phyloP scores from a whole-genome alignment of 768 basidiomycete species.

The Favolaschia claudopus region DNA sequence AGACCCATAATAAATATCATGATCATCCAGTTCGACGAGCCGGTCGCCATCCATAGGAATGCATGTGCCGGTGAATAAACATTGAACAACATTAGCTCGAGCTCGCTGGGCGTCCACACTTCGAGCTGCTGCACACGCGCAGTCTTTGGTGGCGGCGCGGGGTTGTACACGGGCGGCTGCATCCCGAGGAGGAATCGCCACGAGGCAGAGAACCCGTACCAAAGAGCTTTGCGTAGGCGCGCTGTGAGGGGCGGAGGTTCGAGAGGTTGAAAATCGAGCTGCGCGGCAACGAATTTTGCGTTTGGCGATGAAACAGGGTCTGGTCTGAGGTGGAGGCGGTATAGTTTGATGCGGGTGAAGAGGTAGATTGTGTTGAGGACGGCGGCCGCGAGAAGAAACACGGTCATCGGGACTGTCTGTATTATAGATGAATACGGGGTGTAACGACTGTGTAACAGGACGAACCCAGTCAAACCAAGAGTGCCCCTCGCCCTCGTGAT shows the following conservation, averaged over 20 bases:
- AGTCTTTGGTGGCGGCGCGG: slow-evolving; percentile 49
- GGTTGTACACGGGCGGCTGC: slow-evolving; percentile 48
- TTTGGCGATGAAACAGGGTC: slow-evolving; percentile 77
- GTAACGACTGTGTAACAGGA: slow-evolving; percentile 1
- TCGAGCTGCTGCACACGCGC: slow-evolving; percentile 78
- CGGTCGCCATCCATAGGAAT: slow-evolving; percentile 75
- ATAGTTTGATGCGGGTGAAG: slow-evolving; percentile 72
- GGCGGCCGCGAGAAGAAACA: slow-evolving; percentile 61
- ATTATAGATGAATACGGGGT: background rate
- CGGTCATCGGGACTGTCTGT: slow-evolving; percentile 71
- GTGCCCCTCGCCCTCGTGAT: slow-evolving; percentile 66
- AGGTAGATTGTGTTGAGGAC: slow-evolving; percentile 69
- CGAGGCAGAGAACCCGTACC: slow-evolving; percentile 61
- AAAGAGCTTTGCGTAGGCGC: slow-evolving; percentile 53
- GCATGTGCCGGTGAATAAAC: slow-evolving; percentile 83
- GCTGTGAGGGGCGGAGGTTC: slow-evolving; percentile 52
- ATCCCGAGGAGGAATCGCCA: slow-evolving; percentile 76
- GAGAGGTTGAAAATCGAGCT: slow-evolving; percentile 54
- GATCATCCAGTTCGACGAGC: slow-evolving; percentile 78
- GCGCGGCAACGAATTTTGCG: slow-evolving; percentile 68
- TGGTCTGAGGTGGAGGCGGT: slow-evolving; percentile 68
- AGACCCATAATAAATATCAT: slow-evolving; percentile 73
- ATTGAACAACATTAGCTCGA: slow-evolving; percentile 73
- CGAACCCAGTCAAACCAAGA: slow-evolving; percentile 86
- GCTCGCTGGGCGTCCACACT: slow-evolving; percentile 78